Evolutionary conservation across 2,329 filamentous ascomycete genomes (phyloP), one percentile per base, ranked within the genome.

Genomic region (Seiridium unicorne): DNA sequence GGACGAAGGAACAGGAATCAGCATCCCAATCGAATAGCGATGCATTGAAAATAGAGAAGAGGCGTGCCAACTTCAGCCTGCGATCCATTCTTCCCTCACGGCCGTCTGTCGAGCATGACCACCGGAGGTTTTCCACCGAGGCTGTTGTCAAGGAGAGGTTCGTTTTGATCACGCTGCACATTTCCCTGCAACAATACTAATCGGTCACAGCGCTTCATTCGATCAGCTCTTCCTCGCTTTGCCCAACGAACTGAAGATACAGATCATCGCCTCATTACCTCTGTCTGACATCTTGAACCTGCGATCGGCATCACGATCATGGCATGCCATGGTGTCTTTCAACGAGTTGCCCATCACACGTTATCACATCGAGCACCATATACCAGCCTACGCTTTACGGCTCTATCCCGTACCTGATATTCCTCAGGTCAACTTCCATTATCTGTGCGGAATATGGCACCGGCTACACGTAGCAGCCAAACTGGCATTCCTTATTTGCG

Each of bases 391-490:
- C 65, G 84, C 85, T 32, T 78, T 81, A 49, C 80, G 83, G 40
- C 75, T 89, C 11, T 89, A 88, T 62, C 86, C 85, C 2, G 65
- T 79, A 2, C 76, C 78, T n/a, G 76, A 82, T 44, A 71, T 77
- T 4, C 68, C 74, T 18, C 72, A 79, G 18, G 74, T 85, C 57
- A 86, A 79, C 61, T 80, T 89, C 40, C 84, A 87, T 65, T 83
- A 88, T 62, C 72, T 89, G 0, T 89, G 86, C 66, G 82, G 85
- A 26, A 75, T 89, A 65, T 89, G 86, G 86, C 86, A 89, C 69
- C 81, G 86, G 18, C 72, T 89, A 1, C 85, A 89, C 66, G 85
- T 89, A 34, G 84, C 86, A 10, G 81, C 84, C 8, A 89, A 89
- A 70, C 72, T 89, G 11, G 81, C 86, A 0, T 81, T 80, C 60